phyloP scores from a whole-genome alignment of 495 filamentous ascomycete genomes.

The Stereocaulon alpinum region DNA sequence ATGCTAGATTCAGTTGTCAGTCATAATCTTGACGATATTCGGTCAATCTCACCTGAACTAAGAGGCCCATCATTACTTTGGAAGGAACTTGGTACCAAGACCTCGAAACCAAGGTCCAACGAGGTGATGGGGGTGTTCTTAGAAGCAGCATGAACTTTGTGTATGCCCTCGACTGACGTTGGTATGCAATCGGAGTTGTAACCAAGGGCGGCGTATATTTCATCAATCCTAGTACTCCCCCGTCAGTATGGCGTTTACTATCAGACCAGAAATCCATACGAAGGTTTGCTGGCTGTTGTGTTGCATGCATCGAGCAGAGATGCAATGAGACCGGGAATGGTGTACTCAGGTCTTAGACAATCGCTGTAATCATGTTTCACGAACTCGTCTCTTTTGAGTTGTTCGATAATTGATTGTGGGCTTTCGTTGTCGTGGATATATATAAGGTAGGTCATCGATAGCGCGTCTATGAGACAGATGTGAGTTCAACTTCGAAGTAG shows the following conservation, averaged over 20 bases:
- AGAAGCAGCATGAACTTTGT: constrained; percentile 7
- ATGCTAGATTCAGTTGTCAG: not conserved
- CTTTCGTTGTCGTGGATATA: not conserved
- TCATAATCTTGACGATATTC: not conserved
- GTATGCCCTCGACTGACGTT: constrained; percentile 2
- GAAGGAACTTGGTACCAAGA: constrained; percentile 3
- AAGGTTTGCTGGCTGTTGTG: not conserved
- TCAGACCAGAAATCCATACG: constrained; percentile 1
- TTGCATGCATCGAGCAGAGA: constrained; percentile 1
- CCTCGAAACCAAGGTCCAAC: not conserved
- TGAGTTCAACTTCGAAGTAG: not conserved
- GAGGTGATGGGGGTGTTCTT: not conserved
- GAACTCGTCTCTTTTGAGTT: not conserved
- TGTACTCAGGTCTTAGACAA: constrained; percentile 2
- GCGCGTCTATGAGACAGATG: not conserved
- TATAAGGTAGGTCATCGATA: not conserved
- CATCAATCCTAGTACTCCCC: constrained; percentile 1
- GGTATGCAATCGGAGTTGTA: not conserved
- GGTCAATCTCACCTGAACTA: constrained; percentile 1
- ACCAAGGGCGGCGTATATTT: constrained; percentile 3
- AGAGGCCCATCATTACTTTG: constrained; percentile 3
- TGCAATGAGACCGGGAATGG: constrained; percentile 10
- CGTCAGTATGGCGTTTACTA: constrained; percentile 4
- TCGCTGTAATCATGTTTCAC: constrained; percentile 3
- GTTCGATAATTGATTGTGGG: not conserved